phyloP scores from a whole-genome alignment of 345 rosid genomes.

The Murraya paniculata region DNA sequence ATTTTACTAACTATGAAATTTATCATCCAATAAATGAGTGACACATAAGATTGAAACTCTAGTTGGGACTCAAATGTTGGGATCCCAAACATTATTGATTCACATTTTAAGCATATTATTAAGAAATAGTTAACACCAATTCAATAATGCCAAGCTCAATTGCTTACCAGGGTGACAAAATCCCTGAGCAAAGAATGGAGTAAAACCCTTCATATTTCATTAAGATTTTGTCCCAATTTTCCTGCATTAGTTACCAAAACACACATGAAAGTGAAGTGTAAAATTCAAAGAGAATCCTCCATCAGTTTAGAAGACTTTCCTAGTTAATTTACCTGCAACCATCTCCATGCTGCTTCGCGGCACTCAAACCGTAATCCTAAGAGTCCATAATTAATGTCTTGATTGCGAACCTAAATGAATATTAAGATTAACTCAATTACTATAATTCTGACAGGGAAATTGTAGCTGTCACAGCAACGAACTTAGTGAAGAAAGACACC shows the following conservation, averaged over 20 bases:
- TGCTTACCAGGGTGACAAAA: slow-evolving; percentile 35
- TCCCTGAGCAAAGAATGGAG: slow-evolving; percentile 16
- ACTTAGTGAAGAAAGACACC: slow-evolving; percentile 10
- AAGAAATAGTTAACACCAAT: neutral
- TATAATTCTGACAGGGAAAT: neutral
- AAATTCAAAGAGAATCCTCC: neutral
- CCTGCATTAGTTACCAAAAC: slow-evolving; percentile 28
- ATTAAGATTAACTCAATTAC: neutral
- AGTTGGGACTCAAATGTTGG: too few species aligned
- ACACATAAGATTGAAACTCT: too few species aligned
- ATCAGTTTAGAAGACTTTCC: neutral
- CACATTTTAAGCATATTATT: neutral
- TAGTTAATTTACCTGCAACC: slow-evolving; percentile 30
- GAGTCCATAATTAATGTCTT: slow-evolving; percentile 29
- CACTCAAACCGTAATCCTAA: slow-evolving; percentile 33
- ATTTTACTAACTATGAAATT: too few species aligned
- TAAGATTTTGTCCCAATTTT: slow-evolving; percentile 37
- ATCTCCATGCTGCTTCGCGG: slow-evolving; percentile 34
- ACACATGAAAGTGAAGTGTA: too few species aligned
- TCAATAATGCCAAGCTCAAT: neutral
- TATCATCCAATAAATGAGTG: too few species aligned
- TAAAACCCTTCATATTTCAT: slow-evolving; percentile 33
- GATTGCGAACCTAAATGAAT: slow-evolving; percentile 30
- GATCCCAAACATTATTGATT: neutral
- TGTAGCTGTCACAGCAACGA: neutral